Evolutionary conservation across 441 rosid genomes (phyloP).

Genomic region (Eruca vesicaria): DNA sequence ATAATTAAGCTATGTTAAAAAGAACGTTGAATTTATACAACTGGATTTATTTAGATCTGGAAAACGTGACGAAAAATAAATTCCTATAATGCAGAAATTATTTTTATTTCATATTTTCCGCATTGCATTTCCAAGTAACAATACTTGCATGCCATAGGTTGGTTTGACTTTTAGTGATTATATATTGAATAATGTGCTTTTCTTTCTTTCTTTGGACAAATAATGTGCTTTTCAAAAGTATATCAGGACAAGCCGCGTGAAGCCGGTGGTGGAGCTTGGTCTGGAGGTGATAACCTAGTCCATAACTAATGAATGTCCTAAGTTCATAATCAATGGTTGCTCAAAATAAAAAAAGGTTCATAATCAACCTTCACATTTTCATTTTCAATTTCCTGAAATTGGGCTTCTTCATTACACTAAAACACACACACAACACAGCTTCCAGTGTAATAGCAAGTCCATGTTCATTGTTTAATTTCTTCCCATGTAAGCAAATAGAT

Average conservation of each 20-base stretch:
- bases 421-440: too few species aligned
- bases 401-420: too few species aligned
- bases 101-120: not conserved
- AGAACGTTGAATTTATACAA: not conserved
- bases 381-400: too few species aligned
- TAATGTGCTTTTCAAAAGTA: not conserved
- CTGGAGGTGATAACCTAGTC: not conserved
- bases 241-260: too few species aligned
- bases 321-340: too few species aligned
- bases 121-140: not conserved
- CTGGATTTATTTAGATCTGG: not conserved
- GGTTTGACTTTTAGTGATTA: not conserved
- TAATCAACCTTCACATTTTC: too few species aligned
- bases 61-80: not conserved
- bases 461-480: too few species aligned
- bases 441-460: too few species aligned
- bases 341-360: too few species aligned
- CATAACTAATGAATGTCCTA: too few species aligned
- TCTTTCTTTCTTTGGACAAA: too few species aligned
- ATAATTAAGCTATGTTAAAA: not conserved
- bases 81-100: not conserved
- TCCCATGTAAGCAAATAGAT: too few species aligned
- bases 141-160: constrained; percentile 5
- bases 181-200: not conserved
- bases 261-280: not conserved